phyloP scores from a whole-genome alignment of 1,284 basidiomycete genomes.

The Marasmius oreades region DNA sequence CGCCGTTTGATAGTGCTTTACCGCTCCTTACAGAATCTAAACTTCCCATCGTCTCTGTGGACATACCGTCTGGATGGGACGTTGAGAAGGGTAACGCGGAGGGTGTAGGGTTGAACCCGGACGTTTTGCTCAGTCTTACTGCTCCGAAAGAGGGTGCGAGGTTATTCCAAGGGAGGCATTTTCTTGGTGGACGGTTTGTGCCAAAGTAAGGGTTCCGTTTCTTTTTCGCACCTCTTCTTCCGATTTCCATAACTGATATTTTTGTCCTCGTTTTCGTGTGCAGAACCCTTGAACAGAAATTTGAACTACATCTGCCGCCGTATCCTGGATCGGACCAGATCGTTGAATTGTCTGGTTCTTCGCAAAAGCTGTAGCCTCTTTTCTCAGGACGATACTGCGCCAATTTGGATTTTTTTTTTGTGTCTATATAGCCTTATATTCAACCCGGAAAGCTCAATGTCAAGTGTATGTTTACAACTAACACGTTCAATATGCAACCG shows the following conservation, averaged over 20 bases:
- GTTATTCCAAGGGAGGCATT: slow-evolving; percentile 80
- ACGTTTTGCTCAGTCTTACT: slow-evolving; percentile 87
- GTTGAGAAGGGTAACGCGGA: slow-evolving; percentile 75
- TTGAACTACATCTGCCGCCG: slow-evolving; percentile 70
- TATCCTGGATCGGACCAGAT: slow-evolving; percentile 81
- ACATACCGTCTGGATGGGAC: slow-evolving; percentile 96
- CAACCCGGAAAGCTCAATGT: no score
- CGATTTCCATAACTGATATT: background rate
- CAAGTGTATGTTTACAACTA: no score
- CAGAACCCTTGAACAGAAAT: slow-evolving; percentile 72
- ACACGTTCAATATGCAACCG: no score
- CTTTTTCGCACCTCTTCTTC: background rate
- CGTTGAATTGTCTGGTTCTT: slow-evolving; percentile 53
- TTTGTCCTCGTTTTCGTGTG: background rate
- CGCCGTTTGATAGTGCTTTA: slow-evolving; percentile 83
- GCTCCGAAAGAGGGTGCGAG: slow-evolving; percentile 89
- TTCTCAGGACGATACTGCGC: no score
- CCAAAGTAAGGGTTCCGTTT: slow-evolving; percentile 56
- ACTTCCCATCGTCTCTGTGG: slow-evolving; percentile 85
- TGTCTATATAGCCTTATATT: no score
- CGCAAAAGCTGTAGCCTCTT: background rate
- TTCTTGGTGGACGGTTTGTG: slow-evolving; percentile 90
- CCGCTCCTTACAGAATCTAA: slow-evolving; percentile 60
- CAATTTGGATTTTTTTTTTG: no score
- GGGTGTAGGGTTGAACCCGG: slow-evolving; percentile 60